Conservation (phyloP, 495 filamentous ascomycete genomes). For the Penicillium robsamsonii region DNA sequence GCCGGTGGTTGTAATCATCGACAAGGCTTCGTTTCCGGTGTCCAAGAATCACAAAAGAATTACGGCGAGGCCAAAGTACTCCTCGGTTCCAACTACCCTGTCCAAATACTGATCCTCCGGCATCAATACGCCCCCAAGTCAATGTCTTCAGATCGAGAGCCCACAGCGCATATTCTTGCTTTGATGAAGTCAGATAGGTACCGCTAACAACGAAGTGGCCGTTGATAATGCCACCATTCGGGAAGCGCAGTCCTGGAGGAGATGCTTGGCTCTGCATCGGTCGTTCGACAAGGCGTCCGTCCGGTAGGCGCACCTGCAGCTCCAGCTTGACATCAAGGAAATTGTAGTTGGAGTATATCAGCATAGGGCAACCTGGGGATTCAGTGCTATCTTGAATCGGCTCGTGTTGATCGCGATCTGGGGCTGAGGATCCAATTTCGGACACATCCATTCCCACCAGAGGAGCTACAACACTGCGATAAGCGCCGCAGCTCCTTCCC, state of each 20-base stretch:
- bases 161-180: conserved; percentile 98
- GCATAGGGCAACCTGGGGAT: conserved; percentile 73
- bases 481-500: conserved; percentile 90
- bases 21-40: conserved; percentile 91
- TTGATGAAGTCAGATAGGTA: conserved; percentile 94
- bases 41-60: conserved; percentile 91
- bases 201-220: conserved; percentile 96
- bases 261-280: conserved; percentile 83
- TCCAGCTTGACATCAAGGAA: conserved; percentile 96
- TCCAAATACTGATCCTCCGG: conserved; percentile 87
- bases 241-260: conserved; percentile 89
- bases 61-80: conserved; percentile 86
- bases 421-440: conserved; percentile 61
- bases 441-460: conserved; percentile 65
- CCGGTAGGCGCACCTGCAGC: conserved; percentile 79
- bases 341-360: conserved; percentile 99
- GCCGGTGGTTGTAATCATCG: conserved; percentile 95
- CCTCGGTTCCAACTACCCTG: conserved; percentile 97
- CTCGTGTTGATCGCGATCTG: conserved; percentile 38
- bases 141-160: conserved; percentile 83
- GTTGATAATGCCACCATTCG: conserved; percentile 90
- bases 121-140: conserved; percentile 94
- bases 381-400: conserved; percentile 34
- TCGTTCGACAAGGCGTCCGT: conserved; percentile 82
- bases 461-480: conserved; percentile 90